Evolutionary conservation across 2,329 filamentous ascomycete species (phyloP), one percentile per base, ranked within the genome.

Genomic region (Stagonosporopsis cucurbitacearum): DNA sequence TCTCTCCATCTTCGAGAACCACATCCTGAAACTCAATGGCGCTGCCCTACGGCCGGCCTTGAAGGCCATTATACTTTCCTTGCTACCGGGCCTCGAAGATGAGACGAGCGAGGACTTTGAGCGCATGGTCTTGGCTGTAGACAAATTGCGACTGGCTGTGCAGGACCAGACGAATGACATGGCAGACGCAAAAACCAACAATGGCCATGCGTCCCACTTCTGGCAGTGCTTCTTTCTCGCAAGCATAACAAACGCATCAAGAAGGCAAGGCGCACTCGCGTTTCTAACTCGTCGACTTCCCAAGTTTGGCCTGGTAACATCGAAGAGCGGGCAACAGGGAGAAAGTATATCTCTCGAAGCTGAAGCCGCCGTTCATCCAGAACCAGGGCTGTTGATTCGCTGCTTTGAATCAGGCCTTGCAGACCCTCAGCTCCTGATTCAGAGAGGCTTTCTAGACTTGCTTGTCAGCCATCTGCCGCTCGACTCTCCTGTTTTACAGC

Each of bases 191-290:
- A 73, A 66, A 28, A 63, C 41, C 17, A 64, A 65, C 20, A 59
- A 47, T 9, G 59, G 82, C 8, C 87, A 87, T 9, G 91, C 93
- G 63, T 90, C 91, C 62, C 97, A 95, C 75, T 99, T 98, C 74
- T 99, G 95, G 95, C 95, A 99, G 78, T 97, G 92, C 73, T 89
- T 99, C 71, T 98, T 99, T 69, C 80, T 99, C 17, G 92, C 94
- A 9, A 89, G 91, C 17, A 95, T 99, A 57, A 97, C 95, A 1
- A 94, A 93, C 68, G 85, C 91, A 37, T 92, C 88, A 58, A 85
- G 94, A 58, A 87, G 95, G 51, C 87, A 91, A 61, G 95, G 95
- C 23, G 92, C 92, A 35, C 81, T 99, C 55, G 92, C 93, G 28
- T 99, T 96, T 74, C 81, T 99, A 36, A 82, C 86, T 44, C 88